Base-by-base conservation (phyloP, 139 green algal species). In the Spirogloea muscicola region DNA sequence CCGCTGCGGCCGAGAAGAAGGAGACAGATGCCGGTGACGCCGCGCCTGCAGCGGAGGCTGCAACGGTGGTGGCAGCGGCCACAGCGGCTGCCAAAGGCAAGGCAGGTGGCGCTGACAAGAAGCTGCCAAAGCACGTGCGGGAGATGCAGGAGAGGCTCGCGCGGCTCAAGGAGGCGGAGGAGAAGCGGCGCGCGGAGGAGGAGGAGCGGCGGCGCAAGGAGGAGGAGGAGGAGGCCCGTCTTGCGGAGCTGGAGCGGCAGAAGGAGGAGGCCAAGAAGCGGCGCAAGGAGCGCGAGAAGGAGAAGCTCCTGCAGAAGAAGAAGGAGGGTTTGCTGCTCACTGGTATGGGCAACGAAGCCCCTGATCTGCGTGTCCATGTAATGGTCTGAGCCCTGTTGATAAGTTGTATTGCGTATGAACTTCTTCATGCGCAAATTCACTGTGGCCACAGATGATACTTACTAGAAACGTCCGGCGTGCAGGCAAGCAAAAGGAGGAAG, bases 401-500 rank as follows among this genome's bases (percentile, higher is more conserved):
- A n/a, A n/a, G n/a, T n/a, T n/a, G n/a, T n/a, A n/a, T n/a, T n/a
- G n/a, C n/a, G n/a, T n/a, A n/a, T n/a, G n/a, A n/a, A n/a, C n/a
- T n/a, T n/a, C n/a, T n/a, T n/a, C n/a, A n/a, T n/a, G 44, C 18
- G 16, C 44, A 16, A 55, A 55, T 55, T 84, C 94, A 81, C 91
- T 91, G 49, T 92, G 92, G 82, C 84, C 96, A 74, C 86, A 96
- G 31, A 95, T 86, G 5, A 90, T n/a, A n/a, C n/a, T n/a, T n/a
- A n/a, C n/a, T n/a, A n/a, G n/a, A n/a, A n/a, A n/a, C n/a, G n/a
- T n/a, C n/a, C n/a, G n/a, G n/a, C n/a, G n/a, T n/a, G n/a, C n/a
- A n/a, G n/a, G 87, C 75, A 96, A 96, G 82, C 87, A 89, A 72
- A 97, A 97, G 89, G 88, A 89, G 51, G 92, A 98, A 83, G 88